Evolutionary conservation across 257 asterid species (phyloP).

Genomic region (Anisodus acutangulus): DNA sequence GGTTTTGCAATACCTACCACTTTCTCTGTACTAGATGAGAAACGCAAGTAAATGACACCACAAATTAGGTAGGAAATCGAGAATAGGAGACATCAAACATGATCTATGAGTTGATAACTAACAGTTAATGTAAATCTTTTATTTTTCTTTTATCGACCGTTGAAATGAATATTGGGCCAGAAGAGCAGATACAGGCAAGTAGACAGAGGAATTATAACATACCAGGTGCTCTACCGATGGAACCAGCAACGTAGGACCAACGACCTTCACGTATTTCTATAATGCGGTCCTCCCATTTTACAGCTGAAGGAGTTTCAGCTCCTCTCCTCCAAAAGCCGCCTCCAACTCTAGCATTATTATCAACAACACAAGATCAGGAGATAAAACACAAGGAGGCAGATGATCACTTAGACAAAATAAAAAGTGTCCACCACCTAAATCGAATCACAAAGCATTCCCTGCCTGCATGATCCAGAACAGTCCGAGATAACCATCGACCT

Average conservation of each 20-base stretch:
- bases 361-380: constrained; percentile 28
- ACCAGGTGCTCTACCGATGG: constrained; percentile 93
- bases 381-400: not conserved
- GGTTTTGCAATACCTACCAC: constrained; percentile 89
- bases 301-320: constrained; percentile 74
- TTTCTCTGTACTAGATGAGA: constrained; percentile 85
- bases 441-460: constrained; percentile 86
- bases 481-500: constrained; percentile 92
- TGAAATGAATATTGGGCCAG: constrained; percentile 16
- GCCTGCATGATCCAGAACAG: constrained; percentile 91
- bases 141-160: not conserved
- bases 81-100: constrained; percentile 1
- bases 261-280: constrained; percentile 80
- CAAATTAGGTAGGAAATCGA: constrained; percentile 30
- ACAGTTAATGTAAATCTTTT: not conserved
- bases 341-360: constrained; percentile 59
- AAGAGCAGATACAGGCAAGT: not conserved
- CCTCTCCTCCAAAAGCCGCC: constrained; percentile 94
- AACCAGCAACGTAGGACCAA: constrained; percentile 85
- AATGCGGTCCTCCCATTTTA: constrained; percentile 83
- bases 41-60: constrained; percentile 34
- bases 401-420: not conserved
- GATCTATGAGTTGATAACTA: constrained; percentile 13
- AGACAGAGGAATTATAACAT: constrained; percentile 35
- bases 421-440: constrained; percentile 58